Evolutionary conservation across 2,329 filamentous ascomycete species (phyloP), one percentile per base, ranked within the genome.

Genomic region (Colletotrichum falcatum): DNA sequence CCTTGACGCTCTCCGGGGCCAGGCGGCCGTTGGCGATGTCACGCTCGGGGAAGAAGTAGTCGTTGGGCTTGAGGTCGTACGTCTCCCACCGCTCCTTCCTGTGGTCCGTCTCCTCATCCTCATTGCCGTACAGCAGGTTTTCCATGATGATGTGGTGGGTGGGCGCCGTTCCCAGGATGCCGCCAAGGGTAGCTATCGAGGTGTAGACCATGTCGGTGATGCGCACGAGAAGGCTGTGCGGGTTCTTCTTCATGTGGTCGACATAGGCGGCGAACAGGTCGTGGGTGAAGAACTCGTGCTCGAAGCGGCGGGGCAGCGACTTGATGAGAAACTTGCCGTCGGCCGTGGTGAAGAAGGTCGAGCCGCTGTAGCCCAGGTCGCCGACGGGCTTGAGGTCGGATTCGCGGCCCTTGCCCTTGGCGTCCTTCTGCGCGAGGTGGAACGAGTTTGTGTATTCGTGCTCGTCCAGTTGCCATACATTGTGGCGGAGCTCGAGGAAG

Each of bases 81-180:
- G 88, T 89, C 76, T 94, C 89, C 91, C 91, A 94, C 23, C 83
- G 80, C 1, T 72, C 72, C 35, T 76, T 73, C 1, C 59, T 59
- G 55, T 83, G 77, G 65, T 81, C 76, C 55, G 79, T 77, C 12
- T 76, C 76, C 65, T 83, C n/a, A n/a, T n/a, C 81, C 16, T 82
- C 79, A 18, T 89, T 85, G 1, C 91, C 91, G 72, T 87, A 88
- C 30, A 93, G 81, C 2, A 93, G 83, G 76, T 94, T 94, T 78
- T 94, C 92, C 92, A 94, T 94, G 75, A 94, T 84, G 70, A 94
- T 91, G 76, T 94, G 91, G 73, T 93, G 91, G 1, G 88, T 89
- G 0, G 92, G 91, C 0, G 90, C 88, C 1, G 86, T 80, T 5
- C 90, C 86, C 0, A 93, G 74, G 0, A 89, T 74, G 1, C 87